Conservation (phyloP, 1,284 basidiomycete genomes). For the Trichosporon sp. region DNA sequence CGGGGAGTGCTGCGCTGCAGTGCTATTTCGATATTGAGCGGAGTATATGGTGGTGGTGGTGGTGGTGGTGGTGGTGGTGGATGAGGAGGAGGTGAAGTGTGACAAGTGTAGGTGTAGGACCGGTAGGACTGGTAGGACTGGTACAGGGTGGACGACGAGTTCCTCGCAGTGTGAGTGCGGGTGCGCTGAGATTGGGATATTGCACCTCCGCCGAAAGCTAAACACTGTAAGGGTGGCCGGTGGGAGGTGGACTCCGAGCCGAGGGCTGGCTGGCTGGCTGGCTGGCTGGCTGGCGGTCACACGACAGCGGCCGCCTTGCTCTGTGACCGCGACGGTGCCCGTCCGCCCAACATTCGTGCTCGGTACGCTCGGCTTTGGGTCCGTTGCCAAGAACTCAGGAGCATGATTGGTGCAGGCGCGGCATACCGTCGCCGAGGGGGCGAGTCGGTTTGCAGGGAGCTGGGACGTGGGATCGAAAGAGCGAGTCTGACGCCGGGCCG, state of each 20-base stretch:
- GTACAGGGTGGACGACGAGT: background rate
- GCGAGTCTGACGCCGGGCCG: background rate
- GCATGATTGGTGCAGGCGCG: background rate
- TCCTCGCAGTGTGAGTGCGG: background rate
- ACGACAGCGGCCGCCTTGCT: background rate
- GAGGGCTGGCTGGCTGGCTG: background rate
- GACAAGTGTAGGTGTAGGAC: background rate
- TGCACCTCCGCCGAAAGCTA: constrained; percentile 9
- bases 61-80: background rate
- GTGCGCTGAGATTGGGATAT: background rate
- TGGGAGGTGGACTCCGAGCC: background rate
- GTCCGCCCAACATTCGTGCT: background rate
- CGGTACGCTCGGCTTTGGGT: background rate
- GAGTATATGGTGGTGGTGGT: background rate
- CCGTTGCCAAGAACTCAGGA: background rate
- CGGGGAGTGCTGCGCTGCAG: background rate
- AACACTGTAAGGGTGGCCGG: background rate
- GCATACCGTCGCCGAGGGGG: background rate
- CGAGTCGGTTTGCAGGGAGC: background rate
- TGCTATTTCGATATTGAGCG: background rate
- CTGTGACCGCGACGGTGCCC: background rate
- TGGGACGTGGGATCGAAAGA: too few relatives aligned
- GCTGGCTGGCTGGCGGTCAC: background rate
- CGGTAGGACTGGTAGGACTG: too few relatives aligned
- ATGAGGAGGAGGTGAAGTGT: background rate